A percentile compares a stretch with the other conserved stretches of the same genome.
Conservation (phyloP, 192 early-diverging fungal species). For the Pecoramyces ruminantium region DNA sequence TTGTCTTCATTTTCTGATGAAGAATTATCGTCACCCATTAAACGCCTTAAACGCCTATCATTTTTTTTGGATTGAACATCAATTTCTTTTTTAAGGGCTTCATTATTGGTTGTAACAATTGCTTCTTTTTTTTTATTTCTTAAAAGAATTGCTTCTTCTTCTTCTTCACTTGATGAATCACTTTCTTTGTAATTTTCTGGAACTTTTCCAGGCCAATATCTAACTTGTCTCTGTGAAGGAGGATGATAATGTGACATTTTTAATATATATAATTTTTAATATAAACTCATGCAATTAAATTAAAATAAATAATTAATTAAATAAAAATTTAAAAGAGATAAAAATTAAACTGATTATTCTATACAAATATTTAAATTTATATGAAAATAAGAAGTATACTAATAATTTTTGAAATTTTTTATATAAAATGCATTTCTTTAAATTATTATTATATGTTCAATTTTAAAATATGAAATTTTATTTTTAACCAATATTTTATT, state of each 20-base stretch:
- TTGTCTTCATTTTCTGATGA: slow-evolving; percentile 10
- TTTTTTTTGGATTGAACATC: slow-evolving; percentile 2
- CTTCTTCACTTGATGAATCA: slow-evolving; percentile 25
- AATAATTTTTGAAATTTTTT: no score
- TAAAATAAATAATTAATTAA: no score
- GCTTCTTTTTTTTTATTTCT: slow-evolving; percentile 1
- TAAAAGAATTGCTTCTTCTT: slow-evolving; percentile 11
- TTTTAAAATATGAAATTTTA: no score
- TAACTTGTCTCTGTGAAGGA: background rate
- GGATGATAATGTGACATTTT: background rate
- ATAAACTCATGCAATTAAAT: no score
- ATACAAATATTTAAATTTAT: no score
- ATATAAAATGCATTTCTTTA: no score
- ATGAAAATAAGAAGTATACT: no score
- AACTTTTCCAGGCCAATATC: slow-evolving; percentile 37
- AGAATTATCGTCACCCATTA: slow-evolving; percentile 16
- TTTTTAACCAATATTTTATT: no score
- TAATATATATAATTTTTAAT: background rate
- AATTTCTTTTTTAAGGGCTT: slow-evolving; percentile 5
- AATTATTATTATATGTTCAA: no score
- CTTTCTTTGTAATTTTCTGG: slow-evolving; percentile 32
- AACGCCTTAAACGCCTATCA: slow-evolving; percentile 15
- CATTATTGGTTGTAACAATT: slow-evolving; percentile 3
- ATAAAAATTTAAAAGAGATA: no score
- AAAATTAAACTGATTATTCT: no score